Evolutionary conservation across 225 moss, liverwort and hornwort genomes (phyloP), one percentile per base, ranked within the genome.

Genomic region (Pleurozium schreberi): DNA sequence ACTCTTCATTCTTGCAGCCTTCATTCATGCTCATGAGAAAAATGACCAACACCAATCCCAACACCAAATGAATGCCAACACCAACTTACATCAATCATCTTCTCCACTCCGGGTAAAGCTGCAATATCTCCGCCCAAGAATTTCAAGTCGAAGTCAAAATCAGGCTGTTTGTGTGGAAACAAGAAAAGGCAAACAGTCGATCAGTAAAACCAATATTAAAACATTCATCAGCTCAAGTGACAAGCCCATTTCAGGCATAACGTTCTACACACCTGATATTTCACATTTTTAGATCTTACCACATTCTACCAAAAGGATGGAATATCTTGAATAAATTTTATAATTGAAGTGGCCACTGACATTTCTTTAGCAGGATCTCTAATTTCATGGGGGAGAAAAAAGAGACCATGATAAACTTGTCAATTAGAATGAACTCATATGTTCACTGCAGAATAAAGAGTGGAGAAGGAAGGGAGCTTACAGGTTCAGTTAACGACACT

Each of bases 21-120:
- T 57, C 57, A 20, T 57, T 57, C 57, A 57, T 57, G 57, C 19
- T 57, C 7, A 57, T 8, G 40, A 42, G 61, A 21, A 47, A 45
- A 30, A 60, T 36, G 30, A 74, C 8, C 8, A 74, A 58, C 25
- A 58, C 21, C 70, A 42, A 55, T 42, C 28, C 45, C 45, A 4
- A 57, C 8, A 74, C 38, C 58, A n/a, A n/a, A n/a, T n/a, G n/a
- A n/a, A n/a, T n/a, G n/a, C n/a, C n/a, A n/a, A n/a, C n/a, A n/a
- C n/a, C n/a, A 63, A 55, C 92, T 95, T 93, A 98, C 98, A 88
- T 98, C 97, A 75, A 98, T 96, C 89, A 98, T 93, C 88, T 93
- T 95, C 45, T 97, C 97, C 55, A 98, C 96, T 62, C 97, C 97
- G 1, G 98, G 97, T 79, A 97, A 33, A 61, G 93, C 87, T 19